A percentile compares a stretch with the other conserved stretches of the same genome.
phyloP scores from a whole-genome alignment of 1,284 basidiomycete species.

The Fistulinella cinereoalba region DNA sequence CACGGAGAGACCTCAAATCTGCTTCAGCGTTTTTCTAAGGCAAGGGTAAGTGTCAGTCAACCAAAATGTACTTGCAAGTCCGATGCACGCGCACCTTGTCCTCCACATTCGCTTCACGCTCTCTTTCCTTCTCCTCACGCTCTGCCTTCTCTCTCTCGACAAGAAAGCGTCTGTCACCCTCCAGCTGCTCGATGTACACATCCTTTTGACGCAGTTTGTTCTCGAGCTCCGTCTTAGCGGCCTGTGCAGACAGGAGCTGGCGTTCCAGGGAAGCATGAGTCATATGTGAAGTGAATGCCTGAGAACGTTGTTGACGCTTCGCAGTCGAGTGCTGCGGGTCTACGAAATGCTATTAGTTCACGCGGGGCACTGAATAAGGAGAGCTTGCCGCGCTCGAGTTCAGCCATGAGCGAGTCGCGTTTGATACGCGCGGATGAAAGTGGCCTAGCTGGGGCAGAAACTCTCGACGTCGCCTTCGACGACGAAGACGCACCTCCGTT shows the following conservation, averaged over 20 bases:
- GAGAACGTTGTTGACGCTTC: constrained; percentile 59
- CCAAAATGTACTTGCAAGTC: neutral
- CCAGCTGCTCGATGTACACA: constrained; percentile 54
- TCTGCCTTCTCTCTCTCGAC: constrained; percentile 61
- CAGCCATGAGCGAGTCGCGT: constrained; percentile 61
- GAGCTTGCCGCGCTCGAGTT: constrained; percentile 57
- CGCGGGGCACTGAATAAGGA: neutral
- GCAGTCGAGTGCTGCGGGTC: constrained; percentile 60
- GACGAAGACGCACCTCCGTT: constrained; percentile 15
- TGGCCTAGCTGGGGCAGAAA: constrained; percentile 5
- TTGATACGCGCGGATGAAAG: constrained; percentile 34
- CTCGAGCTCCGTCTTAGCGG: constrained; percentile 59
- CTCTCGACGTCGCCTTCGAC: neutral
- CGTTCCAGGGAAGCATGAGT: constrained; percentile 59
- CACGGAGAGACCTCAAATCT: constrained; percentile 50
- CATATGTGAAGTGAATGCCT: constrained; percentile 57
- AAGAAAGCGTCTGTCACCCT: constrained; percentile 63
- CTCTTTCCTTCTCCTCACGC: constrained; percentile 44
- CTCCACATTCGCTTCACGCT: constrained; percentile 44
- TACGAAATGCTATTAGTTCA: constrained; percentile 21
- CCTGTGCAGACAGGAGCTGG: constrained; percentile 55
- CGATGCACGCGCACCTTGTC: constrained; percentile 48
- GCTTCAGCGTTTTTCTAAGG: constrained; percentile 34
- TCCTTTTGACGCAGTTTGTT: constrained; percentile 61
- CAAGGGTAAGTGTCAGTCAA: no score